These are phyloP conservation scores for Platanus orientalis DNA, from an alignment of 164 flowering plant species.

Conservation along the genomic window DNA sequence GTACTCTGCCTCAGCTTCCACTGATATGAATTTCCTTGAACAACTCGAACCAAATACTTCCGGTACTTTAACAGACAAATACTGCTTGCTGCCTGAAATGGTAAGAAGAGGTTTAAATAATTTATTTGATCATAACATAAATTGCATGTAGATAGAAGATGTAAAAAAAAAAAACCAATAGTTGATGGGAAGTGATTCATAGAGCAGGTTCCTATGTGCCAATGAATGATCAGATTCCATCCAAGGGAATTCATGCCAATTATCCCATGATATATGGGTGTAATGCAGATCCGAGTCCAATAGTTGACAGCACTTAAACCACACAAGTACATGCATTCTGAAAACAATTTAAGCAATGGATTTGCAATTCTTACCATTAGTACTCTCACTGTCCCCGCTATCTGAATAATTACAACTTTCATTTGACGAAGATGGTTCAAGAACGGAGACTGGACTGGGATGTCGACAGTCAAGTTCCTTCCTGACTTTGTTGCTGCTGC, in stretches of 20 bases:
- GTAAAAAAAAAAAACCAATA: neutral
- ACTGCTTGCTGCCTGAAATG: conserved; percentile 49
- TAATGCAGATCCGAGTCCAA: too few relatives aligned
- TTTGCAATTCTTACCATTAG: conserved; percentile 36
- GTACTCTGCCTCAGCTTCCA: conserved; percentile 55
- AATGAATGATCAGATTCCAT: neutral
- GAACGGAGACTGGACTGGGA: conserved; percentile 82
- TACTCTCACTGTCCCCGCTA: conserved; percentile 37
- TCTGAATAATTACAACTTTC: conserved; percentile 78
- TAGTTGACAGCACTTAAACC: neutral
- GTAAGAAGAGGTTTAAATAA: neutral
- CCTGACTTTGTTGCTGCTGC: conserved; percentile 24
- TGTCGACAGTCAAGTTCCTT: conserved; percentile 35
- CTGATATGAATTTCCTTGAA: conserved; percentile 20
- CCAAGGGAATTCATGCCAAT: neutral
- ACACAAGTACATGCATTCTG: neutral
- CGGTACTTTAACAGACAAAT: conserved; percentile 43
- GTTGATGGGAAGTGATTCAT: neutral
- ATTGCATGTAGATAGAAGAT: neutral
- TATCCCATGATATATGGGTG: neutral
- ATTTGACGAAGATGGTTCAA: conserved; percentile 55
- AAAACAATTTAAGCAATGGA: neutral
- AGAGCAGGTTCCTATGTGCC: neutral
- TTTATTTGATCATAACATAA: neutral
- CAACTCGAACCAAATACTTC: conserved; percentile 27